Evolutionary conservation across 305 asterid genomes (phyloP).

Genomic region (Fraxinus ornus): DNA sequence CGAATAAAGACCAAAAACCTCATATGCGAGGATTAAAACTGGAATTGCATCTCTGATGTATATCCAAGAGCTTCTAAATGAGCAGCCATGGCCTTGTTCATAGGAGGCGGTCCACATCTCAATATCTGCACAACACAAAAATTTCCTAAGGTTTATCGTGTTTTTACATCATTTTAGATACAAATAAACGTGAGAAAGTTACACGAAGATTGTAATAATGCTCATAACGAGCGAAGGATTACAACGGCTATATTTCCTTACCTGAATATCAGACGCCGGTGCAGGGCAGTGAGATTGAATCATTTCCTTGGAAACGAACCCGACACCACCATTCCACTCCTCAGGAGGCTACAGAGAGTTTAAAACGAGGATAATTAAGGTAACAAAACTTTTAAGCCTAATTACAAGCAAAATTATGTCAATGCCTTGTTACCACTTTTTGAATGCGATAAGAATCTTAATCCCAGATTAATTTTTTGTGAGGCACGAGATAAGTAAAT

Average conservation of each 20-base stretch:
- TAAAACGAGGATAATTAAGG: not conserved
- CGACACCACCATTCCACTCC: constrained; percentile 82
- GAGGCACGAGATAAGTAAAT: not conserved
- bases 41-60: constrained; percentile 56
- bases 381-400: not conserved
- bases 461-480: not conserved
- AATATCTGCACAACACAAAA: constrained; percentile 36
- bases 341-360: constrained; percentile 70
- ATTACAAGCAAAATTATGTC: not conserved
- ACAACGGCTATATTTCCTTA: constrained; percentile 6
- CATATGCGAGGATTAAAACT: constrained; percentile 26
- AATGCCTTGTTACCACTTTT: not conserved
- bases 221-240: not conserved
- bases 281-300: constrained; percentile 76
- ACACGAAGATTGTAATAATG: not conserved
- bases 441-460: not conserved
- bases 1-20: not conserved
- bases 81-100: constrained; percentile 70
- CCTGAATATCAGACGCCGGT: constrained; percentile 79
- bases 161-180: not conserved
- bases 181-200: not conserved
- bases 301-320: constrained; percentile 91
- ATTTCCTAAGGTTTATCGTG: not conserved
- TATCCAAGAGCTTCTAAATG: constrained; percentile 55
- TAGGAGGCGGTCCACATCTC: constrained; percentile 65